Conservation (phyloP, 1,139 yeast species). For the Debaryomycetaceae sp. region DNA sequence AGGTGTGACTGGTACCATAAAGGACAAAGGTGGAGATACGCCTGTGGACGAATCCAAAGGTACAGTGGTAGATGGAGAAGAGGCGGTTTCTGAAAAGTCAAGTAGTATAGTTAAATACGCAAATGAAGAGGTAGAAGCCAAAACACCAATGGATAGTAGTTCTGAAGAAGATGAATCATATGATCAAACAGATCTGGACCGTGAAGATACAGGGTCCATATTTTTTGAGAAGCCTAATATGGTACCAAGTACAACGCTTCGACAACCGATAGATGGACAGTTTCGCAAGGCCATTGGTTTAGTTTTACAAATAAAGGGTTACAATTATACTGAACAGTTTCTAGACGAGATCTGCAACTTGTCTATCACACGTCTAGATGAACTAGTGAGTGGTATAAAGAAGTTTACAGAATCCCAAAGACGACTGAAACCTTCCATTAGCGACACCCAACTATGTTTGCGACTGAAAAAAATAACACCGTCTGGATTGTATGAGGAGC, state of each 20-base stretch:
- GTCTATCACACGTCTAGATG: conserved; percentile 49
- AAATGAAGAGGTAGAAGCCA: not conserved
- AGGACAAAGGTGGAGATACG: too few relatives aligned
- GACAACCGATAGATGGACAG: conserved; percentile 30
- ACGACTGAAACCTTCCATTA: conserved; percentile 54
- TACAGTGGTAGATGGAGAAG: too few relatives aligned
- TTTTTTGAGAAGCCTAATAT: not conserved
- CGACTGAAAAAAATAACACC: conserved; percentile 43
- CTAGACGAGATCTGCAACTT: conserved; percentile 45
- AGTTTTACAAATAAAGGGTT: conserved; percentile 34
- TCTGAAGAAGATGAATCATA: not conserved
- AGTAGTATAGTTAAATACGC: not conserved
- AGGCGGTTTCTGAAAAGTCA: not conserved
- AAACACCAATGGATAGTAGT: not conserved
- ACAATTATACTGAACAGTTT: conserved; percentile 39
- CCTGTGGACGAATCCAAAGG: too few relatives aligned
- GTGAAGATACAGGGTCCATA: not conserved
- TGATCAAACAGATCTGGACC: not conserved
- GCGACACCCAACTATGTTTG: conserved; percentile 53
- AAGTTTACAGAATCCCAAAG: conserved; percentile 66
- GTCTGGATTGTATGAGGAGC: conserved; percentile 44
- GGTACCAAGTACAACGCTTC: not conserved
- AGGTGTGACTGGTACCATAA: not conserved
- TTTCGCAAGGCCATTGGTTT: conserved; percentile 32
- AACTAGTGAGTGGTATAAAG: conserved; percentile 45